These are phyloP conservation scores for Eutypa lata DNA, from an alignment of 2,329 filamentous ascomycete species.

Conservation along the genomic window DNA sequence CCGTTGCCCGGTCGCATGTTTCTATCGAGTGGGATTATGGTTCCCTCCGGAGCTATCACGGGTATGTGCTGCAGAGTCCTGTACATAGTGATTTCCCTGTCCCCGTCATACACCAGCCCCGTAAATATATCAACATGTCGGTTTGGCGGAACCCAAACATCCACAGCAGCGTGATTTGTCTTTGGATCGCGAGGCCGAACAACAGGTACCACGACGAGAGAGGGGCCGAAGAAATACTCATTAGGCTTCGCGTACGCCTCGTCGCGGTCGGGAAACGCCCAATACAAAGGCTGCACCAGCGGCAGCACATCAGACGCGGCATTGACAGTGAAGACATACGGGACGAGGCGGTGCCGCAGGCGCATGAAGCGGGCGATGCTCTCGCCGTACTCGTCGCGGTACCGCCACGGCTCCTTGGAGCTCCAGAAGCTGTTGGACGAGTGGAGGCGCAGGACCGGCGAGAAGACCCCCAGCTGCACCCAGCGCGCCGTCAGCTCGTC, in stretches of 20 bases:
- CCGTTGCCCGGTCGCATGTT: constrained; percentile 41
- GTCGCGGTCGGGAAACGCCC: constrained; percentile 49
- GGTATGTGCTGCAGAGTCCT: constrained; percentile 48
- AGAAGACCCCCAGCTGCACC: constrained; percentile 61
- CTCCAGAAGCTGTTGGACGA: constrained; percentile 56
- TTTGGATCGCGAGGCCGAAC: constrained; percentile 44
- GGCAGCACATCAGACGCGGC: constrained; percentile 45
- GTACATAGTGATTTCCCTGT: constrained; percentile 49
- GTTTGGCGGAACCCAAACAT: constrained; percentile 52
- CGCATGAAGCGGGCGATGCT: constrained; percentile 49
- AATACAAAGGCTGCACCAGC: constrained; percentile 61
- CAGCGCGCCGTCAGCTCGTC: constrained; percentile 59
- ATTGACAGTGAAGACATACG: constrained; percentile 60
- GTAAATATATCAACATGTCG: constrained; percentile 58
- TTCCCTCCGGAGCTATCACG: constrained; percentile 52
- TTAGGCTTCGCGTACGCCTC: constrained; percentile 56
- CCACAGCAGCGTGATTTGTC: constrained; percentile 45
- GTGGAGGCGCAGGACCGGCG: constrained; percentile 59
- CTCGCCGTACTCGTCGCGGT: constrained; percentile 40
- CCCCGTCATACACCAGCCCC: constrained; percentile 54
- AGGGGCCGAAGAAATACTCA: constrained; percentile 57
- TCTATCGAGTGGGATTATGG: constrained; percentile 55
- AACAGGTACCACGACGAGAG: constrained; percentile 55
- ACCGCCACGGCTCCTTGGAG: constrained; percentile 61
- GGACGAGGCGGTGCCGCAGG: constrained; percentile 56